Evolutionary conservation across 257 asterid genomes (phyloP).

Genomic region (Fraxinus cuspidata): DNA sequence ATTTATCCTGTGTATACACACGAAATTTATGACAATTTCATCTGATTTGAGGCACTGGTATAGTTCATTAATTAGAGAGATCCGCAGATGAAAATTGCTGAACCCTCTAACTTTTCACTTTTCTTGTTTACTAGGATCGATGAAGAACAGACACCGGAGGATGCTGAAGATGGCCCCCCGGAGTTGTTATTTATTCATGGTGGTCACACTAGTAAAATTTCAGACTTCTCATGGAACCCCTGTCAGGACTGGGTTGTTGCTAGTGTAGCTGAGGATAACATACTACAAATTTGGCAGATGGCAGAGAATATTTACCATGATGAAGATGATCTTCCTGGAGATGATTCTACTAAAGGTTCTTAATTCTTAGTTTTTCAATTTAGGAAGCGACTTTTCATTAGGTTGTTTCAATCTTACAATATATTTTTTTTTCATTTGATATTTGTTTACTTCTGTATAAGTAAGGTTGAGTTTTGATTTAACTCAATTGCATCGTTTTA

Average conservation of each 20-base stretch:
- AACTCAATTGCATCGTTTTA: not conserved
- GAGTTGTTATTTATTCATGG: conserved; percentile 93
- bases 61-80: not conserved
- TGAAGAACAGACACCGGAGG: conserved; percentile 84
- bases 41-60: not conserved
- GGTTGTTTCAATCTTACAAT: conserved; percentile 1
- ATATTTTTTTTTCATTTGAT: not conserved
- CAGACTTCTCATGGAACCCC: conserved; percentile 96
- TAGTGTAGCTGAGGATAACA: conserved; percentile 95
- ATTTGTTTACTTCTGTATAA: conserved; percentile 16
- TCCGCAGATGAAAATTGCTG: not conserved
- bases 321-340: conserved; percentile 85
- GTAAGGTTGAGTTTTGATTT: conserved; percentile 12
- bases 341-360: conserved; percentile 52
- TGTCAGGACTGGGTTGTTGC: conserved; percentile 96
- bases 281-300: conserved; percentile 97
- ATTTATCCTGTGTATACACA: not conserved
- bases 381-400: conserved; percentile 13
- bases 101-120: conserved; percentile 7
- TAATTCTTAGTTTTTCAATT: conserved; percentile 20
- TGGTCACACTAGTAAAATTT: conserved; percentile 92
- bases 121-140: conserved; percentile 54
- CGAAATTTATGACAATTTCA: not conserved
- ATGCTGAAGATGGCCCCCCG: conserved; percentile 91
- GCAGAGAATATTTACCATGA: conserved; percentile 96